Percentiles rank a stretch among this genome's conserved stretches.
Evolutionary conservation across 305 asterid species (phyloP).

Genomic region (Solanum aculeatissimum): DNA sequence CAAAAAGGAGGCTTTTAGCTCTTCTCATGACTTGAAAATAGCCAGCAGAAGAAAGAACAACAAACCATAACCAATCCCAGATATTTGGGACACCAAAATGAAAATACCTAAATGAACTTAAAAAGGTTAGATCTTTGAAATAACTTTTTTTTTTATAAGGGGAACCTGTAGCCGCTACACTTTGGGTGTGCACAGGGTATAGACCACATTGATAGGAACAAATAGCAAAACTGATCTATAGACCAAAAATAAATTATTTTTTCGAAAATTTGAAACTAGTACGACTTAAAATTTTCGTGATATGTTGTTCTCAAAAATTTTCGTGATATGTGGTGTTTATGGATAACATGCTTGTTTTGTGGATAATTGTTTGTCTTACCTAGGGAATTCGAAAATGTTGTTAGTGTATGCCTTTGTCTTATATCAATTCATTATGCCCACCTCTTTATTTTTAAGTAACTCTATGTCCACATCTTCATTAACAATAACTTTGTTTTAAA

Average conservation of each 20-base stretch:
- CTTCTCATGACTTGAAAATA: not conserved
- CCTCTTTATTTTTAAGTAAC: not conserved
- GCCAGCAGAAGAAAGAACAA: not conserved
- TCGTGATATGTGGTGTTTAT: not conserved
- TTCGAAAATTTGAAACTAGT: not conserved
- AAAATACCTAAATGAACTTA: not conserved
- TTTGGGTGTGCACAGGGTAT: too few species aligned
- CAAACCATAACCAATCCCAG: not conserved
- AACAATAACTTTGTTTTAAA: not conserved
- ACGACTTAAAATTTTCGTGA: not conserved
- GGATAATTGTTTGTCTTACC: not conserved
- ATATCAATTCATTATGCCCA: not conserved
- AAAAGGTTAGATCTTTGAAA: too few species aligned
- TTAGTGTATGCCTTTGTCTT: not conserved
- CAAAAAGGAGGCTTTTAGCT: not conserved
- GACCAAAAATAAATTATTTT: not conserved
- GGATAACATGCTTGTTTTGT: not conserved
- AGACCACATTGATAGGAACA: not conserved
- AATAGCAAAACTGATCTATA: not conserved
- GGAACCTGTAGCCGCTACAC: too few species aligned
- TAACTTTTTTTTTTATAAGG: too few species aligned
- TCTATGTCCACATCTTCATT: not conserved
- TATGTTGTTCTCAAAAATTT: not conserved
- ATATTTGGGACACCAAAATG: not conserved
- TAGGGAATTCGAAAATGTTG: not conserved